phyloP scores from a whole-genome alignment of 306 rosid species.

The Castanea crenata region DNA sequence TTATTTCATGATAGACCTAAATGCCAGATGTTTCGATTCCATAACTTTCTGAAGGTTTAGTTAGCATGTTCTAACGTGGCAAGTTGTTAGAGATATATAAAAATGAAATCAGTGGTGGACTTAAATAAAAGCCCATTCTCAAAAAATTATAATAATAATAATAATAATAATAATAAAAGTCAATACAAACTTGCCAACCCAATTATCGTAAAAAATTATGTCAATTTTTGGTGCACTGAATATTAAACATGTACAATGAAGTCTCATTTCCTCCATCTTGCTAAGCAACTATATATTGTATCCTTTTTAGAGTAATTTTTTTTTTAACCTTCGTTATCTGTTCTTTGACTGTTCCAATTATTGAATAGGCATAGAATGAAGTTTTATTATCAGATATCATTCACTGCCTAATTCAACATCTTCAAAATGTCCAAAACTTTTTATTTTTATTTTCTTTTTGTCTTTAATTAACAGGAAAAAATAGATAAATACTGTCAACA shows the following conservation, averaged over 20 bases:
- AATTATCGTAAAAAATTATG: too few relatives aligned
- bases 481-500: not conserved
- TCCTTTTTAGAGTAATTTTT: not conserved
- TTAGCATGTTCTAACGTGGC: too few relatives aligned
- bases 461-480: not conserved
- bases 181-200: too few relatives aligned
- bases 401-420: not conserved
- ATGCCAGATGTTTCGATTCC: too few relatives aligned
- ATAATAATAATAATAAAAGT: too few relatives aligned
- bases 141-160: too few relatives aligned
- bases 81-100: too few relatives aligned
- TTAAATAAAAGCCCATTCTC: too few relatives aligned
- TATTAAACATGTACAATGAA: not conserved
- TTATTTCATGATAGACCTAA: too few relatives aligned
- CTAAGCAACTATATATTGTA: not conserved
- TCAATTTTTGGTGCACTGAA: too few relatives aligned
- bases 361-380: not conserved
- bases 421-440: not conserved
- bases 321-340: not conserved
- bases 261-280: not conserved
- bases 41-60: too few relatives aligned
- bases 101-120: fast-evolving
- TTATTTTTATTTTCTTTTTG: not conserved
- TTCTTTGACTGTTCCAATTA: not conserved
- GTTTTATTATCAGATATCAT: not conserved